Base-by-base conservation (phyloP, 768 basidiomycete genomes). In the Panus rudis region DNA sequence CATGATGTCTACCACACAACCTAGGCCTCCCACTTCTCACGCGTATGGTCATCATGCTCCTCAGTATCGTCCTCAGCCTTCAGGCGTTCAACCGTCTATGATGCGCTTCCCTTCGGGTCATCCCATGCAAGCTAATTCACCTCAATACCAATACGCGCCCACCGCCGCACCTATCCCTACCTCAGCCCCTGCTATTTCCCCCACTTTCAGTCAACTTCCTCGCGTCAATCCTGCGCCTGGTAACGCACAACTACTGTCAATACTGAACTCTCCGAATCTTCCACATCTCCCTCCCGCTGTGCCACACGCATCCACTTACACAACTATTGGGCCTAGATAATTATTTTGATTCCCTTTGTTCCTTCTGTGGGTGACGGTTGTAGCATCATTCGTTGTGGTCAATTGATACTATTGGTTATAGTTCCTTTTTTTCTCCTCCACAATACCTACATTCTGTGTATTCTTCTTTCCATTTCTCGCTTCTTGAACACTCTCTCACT, bases 1-100 rank as follows among this genome's bases (percentile, higher is more conserved):
- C 19, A 50, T 71, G 34, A 66, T 76, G 53, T 11, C 43, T n/a
- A 31, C 17, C 28, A 69, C 70, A 50, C 62, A 63, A 35, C 47
- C 63, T 39, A 58, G 38, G 13, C 12, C 31, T 19, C 56, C 49
- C 7, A 23, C 43, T 14, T 17, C 33, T 14, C 44, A 45, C 10
- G 22, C 35, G 26, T 38, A 46, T 11, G 48, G 32, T 39, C 37
- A 30, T 39, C 10, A 41, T 37, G 12, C 37, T 39, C 13, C 35
- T 23, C 3, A 27, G 12, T 16, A 27, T 30, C 12, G 43, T 21
- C 39, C 12, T 8, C 30, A 25, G 6, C 12, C 40, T 26, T 27
- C 38, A 13, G 24, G 25, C 24, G 27, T n/a, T 6, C 20, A 33
- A 34, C 1, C 49, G 39, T 13, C 33, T 26, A 25, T 10, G 22